phyloP scores from a whole-genome alignment of 306 rosid genomes.

The Cicer bijugum region DNA sequence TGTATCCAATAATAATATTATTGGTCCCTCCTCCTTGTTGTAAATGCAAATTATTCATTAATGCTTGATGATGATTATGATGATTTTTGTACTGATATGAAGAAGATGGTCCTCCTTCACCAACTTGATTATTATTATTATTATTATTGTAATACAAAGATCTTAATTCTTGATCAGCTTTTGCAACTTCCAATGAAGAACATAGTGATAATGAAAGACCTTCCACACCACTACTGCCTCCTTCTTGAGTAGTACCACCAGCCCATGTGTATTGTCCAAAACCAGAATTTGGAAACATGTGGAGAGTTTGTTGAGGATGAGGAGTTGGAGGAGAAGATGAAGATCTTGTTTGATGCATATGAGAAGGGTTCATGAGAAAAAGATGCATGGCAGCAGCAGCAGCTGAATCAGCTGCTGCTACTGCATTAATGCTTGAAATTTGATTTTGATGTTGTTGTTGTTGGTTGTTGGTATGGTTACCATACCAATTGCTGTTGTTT shows the following conservation, averaged over 20 bases:
- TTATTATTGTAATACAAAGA: conserved; percentile 51
- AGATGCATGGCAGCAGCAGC: conserved; percentile 89
- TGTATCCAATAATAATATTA: conserved; percentile 28
- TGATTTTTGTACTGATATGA: conserved; percentile 54
- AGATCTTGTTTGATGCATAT: conserved; percentile 53
- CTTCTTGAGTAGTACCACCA: conserved; percentile 43
- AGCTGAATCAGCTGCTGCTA: conserved; percentile 74
- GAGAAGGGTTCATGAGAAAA: conserved; percentile 79
- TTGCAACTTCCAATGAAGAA: conserved; percentile 71
- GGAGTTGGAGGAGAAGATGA: conserved; percentile 62
- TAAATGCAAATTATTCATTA: conserved; percentile 52
- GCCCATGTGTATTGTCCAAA: conserved; percentile 82
- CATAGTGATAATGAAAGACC: conserved; percentile 73
- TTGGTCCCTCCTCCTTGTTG: conserved; percentile 37
- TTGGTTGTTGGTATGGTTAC: conserved; percentile 41
- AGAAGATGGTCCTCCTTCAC: conserved; percentile 42
- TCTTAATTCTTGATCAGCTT: conserved; percentile 73
- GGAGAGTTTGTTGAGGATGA: conserved; percentile 47
- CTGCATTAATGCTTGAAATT: conserved; percentile 72
- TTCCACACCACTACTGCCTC: conserved; percentile 56
- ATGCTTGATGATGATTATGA: conserved; percentile 44
- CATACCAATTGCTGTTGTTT: conserved; percentile 56
- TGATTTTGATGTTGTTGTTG: conserved; percentile 46
- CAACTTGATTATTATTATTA: conserved; percentile 32
- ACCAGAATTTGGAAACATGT: conserved; percentile 57